Evolutionary conservation across 495 filamentous ascomycete genomes (phyloP), one percentile per base, ranked within the genome.

Genomic region (Annulohypoxylon stygium): DNA sequence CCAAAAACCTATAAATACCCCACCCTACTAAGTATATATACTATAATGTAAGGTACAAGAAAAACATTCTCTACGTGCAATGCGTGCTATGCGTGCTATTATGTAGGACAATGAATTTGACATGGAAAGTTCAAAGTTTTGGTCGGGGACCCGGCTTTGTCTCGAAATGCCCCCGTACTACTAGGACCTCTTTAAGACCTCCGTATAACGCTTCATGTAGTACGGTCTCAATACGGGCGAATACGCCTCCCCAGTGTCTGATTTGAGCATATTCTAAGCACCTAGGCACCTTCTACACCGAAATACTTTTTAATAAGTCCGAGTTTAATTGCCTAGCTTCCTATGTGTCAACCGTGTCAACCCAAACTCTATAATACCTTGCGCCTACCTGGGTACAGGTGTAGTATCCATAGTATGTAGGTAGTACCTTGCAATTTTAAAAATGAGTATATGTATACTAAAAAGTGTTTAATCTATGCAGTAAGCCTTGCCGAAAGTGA

Each of bases 91-190:
- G 1, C 30, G 5, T 30, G 30, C 30, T 4, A 30, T 30, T 4
- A 30, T 30, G 30, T 30, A 30, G 30, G 30, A 30, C 30, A 43
- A 43, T 43, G 39, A 43, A 43, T 14, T 14, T 5, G 5, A 6
- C 30, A 30, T 14, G 14, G 10, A 11, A 43, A 5, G 4, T n/a
- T 43, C n/a, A 63, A 54, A 58, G 43, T 41, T 68, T 12, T 69
- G 48, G 30, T 61, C 61, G 65, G 71, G 41, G 55, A 14, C 66
- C 61, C 65, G 71, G 50, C 50, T 70, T 63, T 70, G 63, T 75
- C 72, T 74, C 67, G 69, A 66, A 39, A 50, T 34, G 60, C 61
- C 62, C 65, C 26, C 50, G 12, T 71, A 30, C 57, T 30, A 71
- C 45, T 61, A 50, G n/a, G 48, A 26, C 48, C 18, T 50, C 12